Evolutionary conservation across 352 stramenopile species (phyloP).

Genomic region (Phytopythium cucurbitacearum): DNA sequence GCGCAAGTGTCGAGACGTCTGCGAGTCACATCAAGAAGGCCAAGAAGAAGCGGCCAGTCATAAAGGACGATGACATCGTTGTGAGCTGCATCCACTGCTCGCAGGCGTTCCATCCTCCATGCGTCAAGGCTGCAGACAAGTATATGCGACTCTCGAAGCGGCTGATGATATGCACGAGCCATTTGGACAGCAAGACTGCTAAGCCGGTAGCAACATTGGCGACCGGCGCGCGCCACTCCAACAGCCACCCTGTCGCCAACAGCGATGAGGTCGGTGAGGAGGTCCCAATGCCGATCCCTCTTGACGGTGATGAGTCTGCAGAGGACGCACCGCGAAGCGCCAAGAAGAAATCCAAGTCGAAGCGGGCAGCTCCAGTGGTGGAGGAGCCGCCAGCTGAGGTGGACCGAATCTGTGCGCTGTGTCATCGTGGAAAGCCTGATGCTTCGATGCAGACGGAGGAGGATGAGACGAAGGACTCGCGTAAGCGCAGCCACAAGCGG

Average conservation of each 20-base stretch:
- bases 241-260: not conserved
- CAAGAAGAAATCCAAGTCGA: constrained; percentile 20
- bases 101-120: constrained; percentile 76
- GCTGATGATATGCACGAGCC: constrained; percentile 87
- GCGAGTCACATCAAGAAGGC: constrained; percentile 10
- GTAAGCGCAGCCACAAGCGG: constrained; percentile 5
- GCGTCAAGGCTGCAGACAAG: constrained; percentile 68
- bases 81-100: constrained; percentile 88
- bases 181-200: constrained; percentile 47
- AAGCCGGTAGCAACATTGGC: too few species aligned
- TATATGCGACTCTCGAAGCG: constrained; percentile 81
- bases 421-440: constrained; percentile 43
- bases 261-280: constrained; percentile 4
- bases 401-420: constrained; percentile 56
- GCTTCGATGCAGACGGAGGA: constrained; percentile 8
- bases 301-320: constrained; percentile 25
- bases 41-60: constrained; percentile 48
- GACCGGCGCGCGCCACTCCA: too few species aligned
- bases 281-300: constrained; percentile 19
- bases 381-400: not conserved
- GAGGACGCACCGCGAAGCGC: constrained; percentile 1
- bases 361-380: constrained; percentile 8
- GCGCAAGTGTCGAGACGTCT: constrained; percentile 16
- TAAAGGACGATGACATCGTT: constrained; percentile 24
- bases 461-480: constrained; percentile 5